Conservation (phyloP, 31 red algal genomes). For the Bonnemaisonia californica region DNA sequence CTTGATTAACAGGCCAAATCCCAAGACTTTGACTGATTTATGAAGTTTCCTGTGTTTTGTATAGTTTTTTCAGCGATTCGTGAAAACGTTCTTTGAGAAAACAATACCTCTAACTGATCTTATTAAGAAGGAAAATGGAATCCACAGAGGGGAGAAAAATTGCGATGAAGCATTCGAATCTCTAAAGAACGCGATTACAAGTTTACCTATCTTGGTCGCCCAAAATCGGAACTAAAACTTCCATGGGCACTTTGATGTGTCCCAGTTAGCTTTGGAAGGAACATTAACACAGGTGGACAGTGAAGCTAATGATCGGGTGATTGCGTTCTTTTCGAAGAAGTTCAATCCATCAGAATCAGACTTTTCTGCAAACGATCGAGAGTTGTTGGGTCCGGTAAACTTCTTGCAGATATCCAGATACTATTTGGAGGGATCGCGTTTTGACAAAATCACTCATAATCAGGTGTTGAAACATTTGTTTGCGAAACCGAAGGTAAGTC, state of each 20-base stretch:
- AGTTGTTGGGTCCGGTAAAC: neutral
- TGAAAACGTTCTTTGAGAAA: neutral
- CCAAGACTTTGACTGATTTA: neutral
- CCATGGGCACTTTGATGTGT: neutral
- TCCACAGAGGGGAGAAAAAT: neutral
- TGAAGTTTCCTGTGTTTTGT: neutral
- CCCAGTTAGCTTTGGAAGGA: neutral
- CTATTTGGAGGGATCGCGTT: neutral
- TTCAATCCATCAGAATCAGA: neutral
- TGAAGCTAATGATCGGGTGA: neutral
- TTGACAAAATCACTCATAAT: neutral
- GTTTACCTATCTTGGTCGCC: neutral
- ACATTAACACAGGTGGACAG: neutral
- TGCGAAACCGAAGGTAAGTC: neutral
- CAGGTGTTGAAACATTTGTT: neutral
- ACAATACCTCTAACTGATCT: slow-evolving; percentile 1
- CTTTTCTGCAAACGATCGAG: neutral
- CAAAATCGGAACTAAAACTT: neutral
- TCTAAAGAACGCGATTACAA: neutral
- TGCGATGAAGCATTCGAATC: neutral
- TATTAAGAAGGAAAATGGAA: neutral
- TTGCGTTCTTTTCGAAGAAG: neutral
- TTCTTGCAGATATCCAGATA: neutral
- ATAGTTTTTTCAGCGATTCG: neutral
- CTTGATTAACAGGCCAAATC: neutral